These are phyloP conservation scores for Chaetomium tenue DNA, from an alignment of 495 filamentous ascomycete genomes.

Conservation along the genomic window DNA sequence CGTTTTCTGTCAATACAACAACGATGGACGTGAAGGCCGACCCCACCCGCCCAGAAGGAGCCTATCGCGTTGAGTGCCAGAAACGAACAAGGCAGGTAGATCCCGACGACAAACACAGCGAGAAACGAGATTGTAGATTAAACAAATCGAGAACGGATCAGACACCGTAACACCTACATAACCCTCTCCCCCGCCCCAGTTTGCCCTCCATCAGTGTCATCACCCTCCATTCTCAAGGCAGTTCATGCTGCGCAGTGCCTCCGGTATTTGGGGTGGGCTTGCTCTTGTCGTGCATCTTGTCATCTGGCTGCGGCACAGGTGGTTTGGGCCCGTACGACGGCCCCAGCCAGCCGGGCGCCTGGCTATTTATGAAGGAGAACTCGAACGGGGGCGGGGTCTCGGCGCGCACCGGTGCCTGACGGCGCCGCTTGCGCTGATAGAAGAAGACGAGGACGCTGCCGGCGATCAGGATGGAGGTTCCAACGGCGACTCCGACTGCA, in stretches of 20 bases:
- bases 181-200: not conserved
- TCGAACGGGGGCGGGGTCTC: constrained; percentile 28
- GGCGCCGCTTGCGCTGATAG: constrained; percentile 27
- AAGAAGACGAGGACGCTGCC: constrained; percentile 25
- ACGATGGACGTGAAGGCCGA: too few relatives aligned
- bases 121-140: not conserved
- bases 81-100: not conserved
- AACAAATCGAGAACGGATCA: not conserved
- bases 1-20: too few relatives aligned
- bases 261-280: not conserved
- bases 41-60: too few relatives aligned
- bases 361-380: constrained; percentile 11
- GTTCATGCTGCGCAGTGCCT: not conserved
- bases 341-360: not conserved
- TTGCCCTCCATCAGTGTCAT: not conserved
- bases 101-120: not conserved
- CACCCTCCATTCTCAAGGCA: not conserved
- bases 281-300: not conserved
- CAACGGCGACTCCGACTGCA: constrained; percentile 28
- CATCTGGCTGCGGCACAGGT: not conserved
- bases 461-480: constrained; percentile 23
- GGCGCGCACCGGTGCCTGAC: constrained; percentile 22
- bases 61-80: too few relatives aligned
- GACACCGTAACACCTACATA: not conserved
- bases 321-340: not conserved